phyloP scores from a whole-genome alignment of 352 stramenopile species.

The Phytophthora fragariaefolia region DNA sequence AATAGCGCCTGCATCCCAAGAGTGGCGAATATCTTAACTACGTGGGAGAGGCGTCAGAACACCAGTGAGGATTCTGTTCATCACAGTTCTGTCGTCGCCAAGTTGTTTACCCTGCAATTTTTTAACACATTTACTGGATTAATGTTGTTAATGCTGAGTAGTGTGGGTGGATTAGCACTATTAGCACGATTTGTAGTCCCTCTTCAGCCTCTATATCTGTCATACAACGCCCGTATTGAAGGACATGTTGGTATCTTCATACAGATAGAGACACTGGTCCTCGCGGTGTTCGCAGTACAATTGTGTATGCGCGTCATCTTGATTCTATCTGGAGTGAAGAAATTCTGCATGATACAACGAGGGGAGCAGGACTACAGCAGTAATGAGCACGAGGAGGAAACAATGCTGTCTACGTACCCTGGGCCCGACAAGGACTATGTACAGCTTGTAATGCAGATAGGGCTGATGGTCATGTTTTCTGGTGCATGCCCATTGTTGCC shows the following conservation, averaged over 20 bases:
- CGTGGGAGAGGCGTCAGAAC: conserved; percentile 43
- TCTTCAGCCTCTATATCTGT: conserved; percentile 25
- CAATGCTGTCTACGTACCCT: conserved; percentile 31
- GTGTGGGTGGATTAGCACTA: conserved; percentile 16
- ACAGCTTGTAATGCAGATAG: conserved; percentile 51
- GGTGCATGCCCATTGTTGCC: conserved; percentile 46
- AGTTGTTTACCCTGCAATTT: conserved; percentile 54
- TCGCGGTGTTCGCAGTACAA: conserved; percentile 42
- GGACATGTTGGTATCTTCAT: conserved; percentile 35
- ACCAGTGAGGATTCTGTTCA: conserved; percentile 25
- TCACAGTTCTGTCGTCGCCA: conserved; percentile 40
- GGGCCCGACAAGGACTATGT: conserved; percentile 50
- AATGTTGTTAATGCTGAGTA: conserved; percentile 39
- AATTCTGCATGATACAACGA: conserved; percentile 11
- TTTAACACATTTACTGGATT: conserved; percentile 49
- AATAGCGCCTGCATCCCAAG: conserved; percentile 34
- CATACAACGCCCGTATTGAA: conserved; percentile 22
- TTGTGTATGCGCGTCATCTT: conserved; percentile 31
- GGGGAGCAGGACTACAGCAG: conserved; percentile 8
- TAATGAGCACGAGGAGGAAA: conserved; percentile 19
- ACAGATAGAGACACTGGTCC: conserved; percentile 51
- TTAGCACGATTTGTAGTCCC: conserved; percentile 18
- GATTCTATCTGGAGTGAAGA: conserved; percentile 20
- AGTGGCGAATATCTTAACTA: conserved; percentile 37
- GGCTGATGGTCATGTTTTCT: conserved; percentile 55